These are phyloP conservation scores for Tanacetum coccineum DNA, from an alignment of 129 eudicot genomes.

Conservation along the genomic window DNA sequence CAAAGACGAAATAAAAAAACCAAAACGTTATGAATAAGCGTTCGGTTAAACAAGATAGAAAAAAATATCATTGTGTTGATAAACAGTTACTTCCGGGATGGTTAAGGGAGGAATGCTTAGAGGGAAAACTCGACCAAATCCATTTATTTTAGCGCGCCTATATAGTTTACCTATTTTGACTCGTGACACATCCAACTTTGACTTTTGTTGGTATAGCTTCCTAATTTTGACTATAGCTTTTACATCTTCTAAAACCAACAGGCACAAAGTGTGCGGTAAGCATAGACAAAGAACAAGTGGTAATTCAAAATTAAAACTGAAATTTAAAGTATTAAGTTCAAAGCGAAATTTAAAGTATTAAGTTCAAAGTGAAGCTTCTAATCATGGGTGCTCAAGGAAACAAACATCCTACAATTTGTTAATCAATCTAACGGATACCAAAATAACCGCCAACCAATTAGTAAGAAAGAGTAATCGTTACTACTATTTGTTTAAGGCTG, in stretches of 20 bases:
- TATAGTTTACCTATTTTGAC: no score
- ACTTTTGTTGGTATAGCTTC: not conserved
- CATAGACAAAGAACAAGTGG: slow-evolving; percentile 22
- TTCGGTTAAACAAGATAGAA: no score
- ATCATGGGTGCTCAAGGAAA: slow-evolving; percentile 15
- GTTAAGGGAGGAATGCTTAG: no score
- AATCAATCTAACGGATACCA: slow-evolving; percentile 20
- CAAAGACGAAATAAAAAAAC: no score
- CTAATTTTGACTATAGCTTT: not conserved
- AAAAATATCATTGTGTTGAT: no score
- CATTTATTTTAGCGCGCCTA: no score
- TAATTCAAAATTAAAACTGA: slow-evolving; percentile 16
- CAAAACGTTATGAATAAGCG: no score
- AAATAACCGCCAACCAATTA: slow-evolving; percentile 5
- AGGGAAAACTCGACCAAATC: no score
- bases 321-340: slow-evolving; percentile 23
- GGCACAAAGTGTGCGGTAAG: slow-evolving; percentile 3
- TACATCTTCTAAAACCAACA: not conserved
- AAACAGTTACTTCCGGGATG: no score
- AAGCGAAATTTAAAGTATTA: no score
- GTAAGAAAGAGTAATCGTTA: slow-evolving; percentile 16
- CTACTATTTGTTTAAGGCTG: not conserved
- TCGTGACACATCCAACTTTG: not conserved
- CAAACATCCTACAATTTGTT: slow-evolving; percentile 21
- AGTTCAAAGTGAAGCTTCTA: no score